These are phyloP conservation scores for Aspergillaceae sp. DNA, from an alignment of 2,329 filamentous ascomycete species.

Conservation along the genomic window DNA sequence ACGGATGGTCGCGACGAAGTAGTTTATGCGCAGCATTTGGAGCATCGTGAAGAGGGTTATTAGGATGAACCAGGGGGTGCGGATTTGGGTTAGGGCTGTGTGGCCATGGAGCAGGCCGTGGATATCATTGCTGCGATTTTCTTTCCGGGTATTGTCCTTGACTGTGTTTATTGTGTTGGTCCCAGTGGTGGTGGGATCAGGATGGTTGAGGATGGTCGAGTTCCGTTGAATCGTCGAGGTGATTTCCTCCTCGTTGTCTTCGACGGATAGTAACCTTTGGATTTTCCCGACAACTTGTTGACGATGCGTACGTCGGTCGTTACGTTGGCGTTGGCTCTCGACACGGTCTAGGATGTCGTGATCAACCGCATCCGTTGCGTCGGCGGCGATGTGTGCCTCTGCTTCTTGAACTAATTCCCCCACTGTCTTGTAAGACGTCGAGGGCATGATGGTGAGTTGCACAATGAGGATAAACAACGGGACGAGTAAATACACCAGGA, in stretches of 20 bases:
- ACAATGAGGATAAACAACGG: conserved; percentile 57
- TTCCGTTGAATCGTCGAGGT: conserved; percentile 43
- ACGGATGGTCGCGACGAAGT: conserved; percentile 80
- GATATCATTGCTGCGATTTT: neutral
- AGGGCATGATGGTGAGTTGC: conserved; percentile 65
- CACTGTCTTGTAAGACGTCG: conserved; percentile 71
- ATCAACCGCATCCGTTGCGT: conserved; percentile 45
- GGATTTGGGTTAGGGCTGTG: conserved; percentile 63
- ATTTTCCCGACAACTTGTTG: conserved; percentile 37
- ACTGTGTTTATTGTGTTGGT: neutral
- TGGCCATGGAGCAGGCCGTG: conserved; percentile 68
- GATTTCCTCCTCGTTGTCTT: conserved; percentile 44
- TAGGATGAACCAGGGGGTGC: conserved; percentile 73
- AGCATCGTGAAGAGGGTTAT: conserved; percentile 73
- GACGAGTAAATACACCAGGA: conserved; percentile 62
- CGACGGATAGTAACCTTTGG: conserved; percentile 19
- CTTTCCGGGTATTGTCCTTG: neutral
- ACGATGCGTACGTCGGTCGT: conserved; percentile 37
- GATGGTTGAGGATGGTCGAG: conserved; percentile 1
- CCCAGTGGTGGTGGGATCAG: neutral
- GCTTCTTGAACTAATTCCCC: conserved; percentile 71
- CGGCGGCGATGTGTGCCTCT: conserved; percentile 47
- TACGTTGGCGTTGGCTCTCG: conserved; percentile 31
- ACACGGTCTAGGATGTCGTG: no score
- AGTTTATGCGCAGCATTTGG: conserved; percentile 78